Conservation (phyloP, 1,284 basidiomycete species). For the Leccinum pallidistipes region DNA sequence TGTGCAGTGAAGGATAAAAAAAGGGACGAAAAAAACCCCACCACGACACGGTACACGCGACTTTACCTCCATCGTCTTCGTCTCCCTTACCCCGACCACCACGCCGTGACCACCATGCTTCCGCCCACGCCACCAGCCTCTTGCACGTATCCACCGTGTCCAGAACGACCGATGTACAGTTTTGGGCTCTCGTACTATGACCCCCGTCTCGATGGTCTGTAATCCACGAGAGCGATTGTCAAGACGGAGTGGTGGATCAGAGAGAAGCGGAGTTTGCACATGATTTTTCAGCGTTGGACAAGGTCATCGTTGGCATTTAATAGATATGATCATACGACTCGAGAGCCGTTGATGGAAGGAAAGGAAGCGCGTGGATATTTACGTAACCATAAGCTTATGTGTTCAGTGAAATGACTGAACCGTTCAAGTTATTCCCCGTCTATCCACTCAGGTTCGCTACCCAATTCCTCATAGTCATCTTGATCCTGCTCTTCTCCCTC, state of each 20-base stretch:
- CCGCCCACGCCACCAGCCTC: constrained; percentile 27
- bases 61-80: constrained; percentile 55
- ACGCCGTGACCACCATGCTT: constrained; percentile 26
- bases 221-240: constrained; percentile 71
- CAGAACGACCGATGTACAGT: constrained; percentile 62
- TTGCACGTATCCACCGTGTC: constrained; percentile 49
- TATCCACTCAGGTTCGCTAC: too few species aligned
- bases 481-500: too few species aligned
- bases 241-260: constrained; percentile 54
- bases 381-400: too few species aligned
- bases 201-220: constrained; percentile 68
- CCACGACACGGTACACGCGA: constrained; percentile 73
- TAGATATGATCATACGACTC: too few species aligned
- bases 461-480: too few species aligned
- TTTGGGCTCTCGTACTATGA: constrained; percentile 76
- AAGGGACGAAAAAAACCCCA: constrained; percentile 38
- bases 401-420: too few species aligned
- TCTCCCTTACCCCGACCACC: constrained; percentile 51
- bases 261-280: constrained; percentile 61
- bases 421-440: too few species aligned
- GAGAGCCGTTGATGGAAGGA: too few species aligned
- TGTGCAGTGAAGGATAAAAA: neutral
- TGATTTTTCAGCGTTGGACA: constrained; percentile 78
- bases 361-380: too few species aligned
- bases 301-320: constrained; percentile 27